Base-by-base conservation (phyloP, 805 yeast genomes). In the Scheffersomyces coipomensis region DNA sequence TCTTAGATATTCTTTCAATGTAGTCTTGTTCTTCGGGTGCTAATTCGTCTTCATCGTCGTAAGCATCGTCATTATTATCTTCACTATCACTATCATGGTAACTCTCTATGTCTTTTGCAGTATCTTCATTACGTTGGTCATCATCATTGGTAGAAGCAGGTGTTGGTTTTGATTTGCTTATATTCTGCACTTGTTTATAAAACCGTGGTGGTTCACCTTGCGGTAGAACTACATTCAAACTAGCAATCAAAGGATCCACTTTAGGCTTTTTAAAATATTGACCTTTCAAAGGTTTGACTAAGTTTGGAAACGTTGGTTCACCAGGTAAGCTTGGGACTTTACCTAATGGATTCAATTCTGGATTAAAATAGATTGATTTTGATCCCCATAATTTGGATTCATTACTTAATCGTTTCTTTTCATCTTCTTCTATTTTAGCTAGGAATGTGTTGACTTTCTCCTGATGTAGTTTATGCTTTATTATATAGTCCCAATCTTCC, bases 291-390 rank as follows among this genome's bases (percentile, higher is more conserved):
- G 72, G 71, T 25, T 60, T 60, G 1, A 66, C 59, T 3, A 60
- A 25, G 36, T 64, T 66, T 5, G 55, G 55, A 8, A 60, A 40
- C 18, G 40, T 45, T 23, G 10, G 16, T 41, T 57, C 31, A 6
- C 47, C 48, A 30, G 47, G 47, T 13, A 59, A 49, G 3, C 43
- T 37, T 0, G 85, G 85, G 0, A 81, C 76, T 34, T 51, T 58
- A 0, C 88, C 88, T 4, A 71, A 51, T 2, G 83, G 81, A 43
- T 83, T 83, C 64, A 84, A 71, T 44, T 82, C 86, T 4, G 83
- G 80, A 48, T 83, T 83, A 56, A 77, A 81, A 52, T 75, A 83
- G 1, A 80, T 64, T 6, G 86, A 79, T 27, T 67, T 59, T 21
- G 47, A 51, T 2, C 81, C 83, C 49, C 76, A 58, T 7, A 64